A percentile compares a stretch with the other conserved stretches of the same genome.
phyloP scores from a whole-genome alignment of 2,329 filamentous ascomycete genomes.

The Eutypa lata region DNA sequence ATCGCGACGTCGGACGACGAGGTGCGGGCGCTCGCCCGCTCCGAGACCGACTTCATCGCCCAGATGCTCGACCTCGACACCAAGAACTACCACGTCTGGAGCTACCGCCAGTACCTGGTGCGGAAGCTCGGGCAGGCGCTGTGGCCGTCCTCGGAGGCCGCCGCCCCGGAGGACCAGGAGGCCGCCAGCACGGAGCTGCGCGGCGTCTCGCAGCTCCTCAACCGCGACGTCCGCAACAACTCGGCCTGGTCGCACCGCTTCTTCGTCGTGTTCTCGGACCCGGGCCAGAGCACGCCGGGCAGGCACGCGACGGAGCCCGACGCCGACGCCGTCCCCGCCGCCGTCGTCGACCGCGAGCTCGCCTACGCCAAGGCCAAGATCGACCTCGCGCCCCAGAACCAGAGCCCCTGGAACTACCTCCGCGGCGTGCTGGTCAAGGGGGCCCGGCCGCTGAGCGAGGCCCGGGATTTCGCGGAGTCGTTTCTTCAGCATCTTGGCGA shows the following conservation, averaged over 20 bases:
- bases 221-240: slow-evolving; percentile 87
- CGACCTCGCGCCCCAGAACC: slow-evolving; percentile 81
- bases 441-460: slow-evolving; percentile 44
- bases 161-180: slow-evolving; percentile 28
- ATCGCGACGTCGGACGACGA: slow-evolving; percentile 58
- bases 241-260: slow-evolving; percentile 97
- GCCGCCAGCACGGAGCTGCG: slow-evolving; percentile 56
- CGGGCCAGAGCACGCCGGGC: slow-evolving; percentile 43
- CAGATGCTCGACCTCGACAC: slow-evolving; percentile 80
- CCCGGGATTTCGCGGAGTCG: slow-evolving; percentile 46
- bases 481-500: slow-evolving; percentile 49
- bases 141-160: slow-evolving; percentile 51
- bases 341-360: slow-evolving; percentile 71
- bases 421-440: slow-evolving; percentile 70
- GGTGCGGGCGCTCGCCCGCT: slow-evolving; percentile 55
- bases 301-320: slow-evolving; percentile 50
- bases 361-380: slow-evolving; percentile 72
- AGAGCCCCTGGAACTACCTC: slow-evolving; percentile 91
- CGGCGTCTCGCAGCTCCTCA: slow-evolving; percentile 69
- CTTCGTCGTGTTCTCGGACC: slow-evolving; percentile 79
- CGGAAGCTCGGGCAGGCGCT: slow-evolving; percentile 56
- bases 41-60: slow-evolving; percentile 73
- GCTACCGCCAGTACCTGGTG: slow-evolving; percentile 75
- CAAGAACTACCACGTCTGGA: slow-evolving; percentile 99
- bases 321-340: slow-evolving; percentile 54